Base-by-base conservation (phyloP, 306 rosid genomes). In the Carpinus fangiana region DNA sequence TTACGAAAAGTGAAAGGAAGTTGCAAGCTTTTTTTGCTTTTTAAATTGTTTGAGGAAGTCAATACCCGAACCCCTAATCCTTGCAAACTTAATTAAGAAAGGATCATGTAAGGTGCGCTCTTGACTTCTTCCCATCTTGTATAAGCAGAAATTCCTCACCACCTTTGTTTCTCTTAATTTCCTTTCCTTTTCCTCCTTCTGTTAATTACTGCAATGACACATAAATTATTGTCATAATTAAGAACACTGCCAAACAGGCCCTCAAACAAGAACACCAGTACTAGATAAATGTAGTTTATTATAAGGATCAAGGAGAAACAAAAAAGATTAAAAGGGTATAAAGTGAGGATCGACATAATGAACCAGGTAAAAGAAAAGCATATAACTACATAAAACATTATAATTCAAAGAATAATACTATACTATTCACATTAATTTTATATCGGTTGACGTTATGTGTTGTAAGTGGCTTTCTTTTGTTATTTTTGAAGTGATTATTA, bases 11-110 rank as follows among this genome's bases (percentile, higher is more conserved):
- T 74, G 86, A 75, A 53, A 36, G 79, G 77, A 62, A 81, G 81
- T 28, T 52, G 68, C 31, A 72, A 36, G 28, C 62, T 45, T n/a
- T 34, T 78, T 70, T 64, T 73, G 56, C 72, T 56, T 78, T 62
- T 80, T 48, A 76, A 48, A 77, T 78, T 51, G 28, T 18, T 54
- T 62, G 73, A 89, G 87, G 92, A 93, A 95, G 99, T 95, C 99
- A 93, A 95, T 89, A 84, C 99, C 99, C 97, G 99, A 95, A 95
- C 99, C 99, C 90, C 74, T 87, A 89, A 81, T 87, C 88, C 88
- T 71, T 69, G 41, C 48, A 12, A 20, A 72, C 34, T 75, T 75
- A 70, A 77, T 75, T 75, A 70, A 77, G 84, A 82, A 87, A 83
- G 84, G 76, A 89, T 85, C 76, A 50, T 65, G 88, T 84, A 91